phyloP scores from a whole-genome alignment of 2,329 filamentous ascomycete genomes.

The Botrytis pseudocinerea region DNA sequence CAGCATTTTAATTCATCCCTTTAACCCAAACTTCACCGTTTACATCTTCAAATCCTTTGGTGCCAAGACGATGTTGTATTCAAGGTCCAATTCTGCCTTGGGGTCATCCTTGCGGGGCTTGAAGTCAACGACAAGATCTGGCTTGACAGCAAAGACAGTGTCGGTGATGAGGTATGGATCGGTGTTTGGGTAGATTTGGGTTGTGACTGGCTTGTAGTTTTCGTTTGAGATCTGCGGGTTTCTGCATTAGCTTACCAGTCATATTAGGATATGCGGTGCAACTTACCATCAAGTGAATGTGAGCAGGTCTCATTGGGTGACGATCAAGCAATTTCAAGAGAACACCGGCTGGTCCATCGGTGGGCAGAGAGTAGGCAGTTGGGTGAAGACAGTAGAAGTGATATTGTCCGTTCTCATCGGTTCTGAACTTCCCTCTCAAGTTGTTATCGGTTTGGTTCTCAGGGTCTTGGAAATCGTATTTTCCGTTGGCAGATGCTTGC shows the following conservation, averaged over 20 bases:
- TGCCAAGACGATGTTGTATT: slow-evolving; percentile 41
- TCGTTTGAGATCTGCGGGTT: slow-evolving; percentile 50
- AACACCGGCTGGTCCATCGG: slow-evolving; percentile 54
- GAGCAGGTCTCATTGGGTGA: slow-evolving; percentile 57
- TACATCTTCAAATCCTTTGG: slow-evolving; percentile 21
- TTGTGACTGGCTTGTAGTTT: slow-evolving; percentile 68
- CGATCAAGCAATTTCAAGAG: slow-evolving; percentile 56
- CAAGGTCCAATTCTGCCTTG: slow-evolving; percentile 40
- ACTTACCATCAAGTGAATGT: slow-evolving; percentile 57
- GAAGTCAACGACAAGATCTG: slow-evolving; percentile 50
- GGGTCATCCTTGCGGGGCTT: slow-evolving; percentile 41
- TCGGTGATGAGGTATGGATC: slow-evolving; percentile 60
- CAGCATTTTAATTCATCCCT: neutral
- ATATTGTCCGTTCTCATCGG: slow-evolving; percentile 58
- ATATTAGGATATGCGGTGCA: neutral
- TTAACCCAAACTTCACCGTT: neutral
- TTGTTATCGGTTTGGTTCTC: slow-evolving; percentile 61
- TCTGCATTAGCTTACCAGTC: slow-evolving; percentile 4
- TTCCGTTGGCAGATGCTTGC: slow-evolving; percentile 60
- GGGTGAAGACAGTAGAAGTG: slow-evolving; percentile 51
- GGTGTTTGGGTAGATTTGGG: slow-evolving; percentile 72
- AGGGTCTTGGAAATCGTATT: slow-evolving; percentile 63
- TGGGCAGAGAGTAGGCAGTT: slow-evolving; percentile 44
- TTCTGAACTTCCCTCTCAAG: slow-evolving; percentile 60
- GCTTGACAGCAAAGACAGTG: slow-evolving; percentile 56